Evolutionary conservation across 495 filamentous ascomycete genomes (phyloP), one percentile per base, ranked within the genome.

Genomic region (Penicillium argentinense): DNA sequence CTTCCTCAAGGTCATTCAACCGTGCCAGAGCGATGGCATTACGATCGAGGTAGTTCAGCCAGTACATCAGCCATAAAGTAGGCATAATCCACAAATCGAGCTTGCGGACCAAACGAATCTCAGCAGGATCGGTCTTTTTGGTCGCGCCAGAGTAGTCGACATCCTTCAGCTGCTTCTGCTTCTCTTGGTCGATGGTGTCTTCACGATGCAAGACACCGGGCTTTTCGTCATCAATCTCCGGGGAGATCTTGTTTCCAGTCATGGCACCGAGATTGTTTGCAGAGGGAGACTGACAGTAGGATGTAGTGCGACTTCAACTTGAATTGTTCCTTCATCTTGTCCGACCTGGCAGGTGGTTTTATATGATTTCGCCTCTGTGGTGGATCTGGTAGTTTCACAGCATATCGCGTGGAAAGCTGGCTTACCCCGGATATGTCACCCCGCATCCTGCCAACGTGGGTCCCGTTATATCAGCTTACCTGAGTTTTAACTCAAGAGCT

Each of bases 11-110:
- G 14, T 59, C 62, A 45, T 69, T 56, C 24, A 78, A 42, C 9
- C 53, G 29, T 13, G 53, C 57, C 16, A 54, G 26, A 19, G 57
- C 46, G 32, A 60, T 53, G 2, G 49, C 51, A 41, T 75, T 77
- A 24, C 76, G 60, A 46, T 78, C 76, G 8, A 73, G 57, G 30
- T 65, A 71, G 54, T 73, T 72, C 25, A 78, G 56, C 55, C 71
- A 74, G 42, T 76, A 76, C 72, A 75, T 75, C n/a, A 60, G 11
- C 60, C 70, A 77, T 24, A 76, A 57, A 16, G 63, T 64, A 24
- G 69, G 69, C 71, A 76, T 75, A 28, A 78, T 74, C 43, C 61
- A 72, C 22, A 50, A 42, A 52, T 76, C 74, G 3, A 78, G 57
- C 56, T 76, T 78, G 29, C 59, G 63, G 16, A 76, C 74, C n/a